phyloP scores from a whole-genome alignment of 345 rosid genomes.

The Gossypium turneri region DNA sequence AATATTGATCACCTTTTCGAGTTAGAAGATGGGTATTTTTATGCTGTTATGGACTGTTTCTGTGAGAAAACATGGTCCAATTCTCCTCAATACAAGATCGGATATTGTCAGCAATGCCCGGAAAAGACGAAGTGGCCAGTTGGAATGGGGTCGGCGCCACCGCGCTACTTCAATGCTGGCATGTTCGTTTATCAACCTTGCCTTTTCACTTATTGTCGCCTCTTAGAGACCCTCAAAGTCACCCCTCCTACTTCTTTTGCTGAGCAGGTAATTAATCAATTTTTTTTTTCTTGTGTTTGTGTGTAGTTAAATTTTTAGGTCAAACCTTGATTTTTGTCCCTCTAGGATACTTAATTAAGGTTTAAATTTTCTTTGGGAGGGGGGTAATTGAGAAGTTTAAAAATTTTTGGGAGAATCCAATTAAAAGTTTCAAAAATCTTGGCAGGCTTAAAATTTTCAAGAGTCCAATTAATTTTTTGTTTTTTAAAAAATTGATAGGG shows the following conservation, averaged over 20 bases:
- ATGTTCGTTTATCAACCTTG: slow-evolving; percentile 36
- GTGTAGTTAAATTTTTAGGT: not conserved
- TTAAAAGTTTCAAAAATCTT: too few species aligned
- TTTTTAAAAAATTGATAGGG: too few species aligned
- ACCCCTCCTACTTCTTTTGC: slow-evolving; percentile 49
- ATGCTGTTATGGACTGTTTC: slow-evolving; percentile 53
- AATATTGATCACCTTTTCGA: slow-evolving; percentile 65
- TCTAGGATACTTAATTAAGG: not conserved
- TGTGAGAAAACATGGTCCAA: slow-evolving; percentile 50
- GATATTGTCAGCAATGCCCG: slow-evolving; percentile 55
- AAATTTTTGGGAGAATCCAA: too few species aligned
- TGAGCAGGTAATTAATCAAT: slow-evolving; percentile 40
- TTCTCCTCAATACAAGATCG: slow-evolving; percentile 38
- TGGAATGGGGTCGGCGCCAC: slow-evolving; percentile 31
- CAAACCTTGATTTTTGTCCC: not conserved
- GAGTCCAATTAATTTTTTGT: too few species aligned
- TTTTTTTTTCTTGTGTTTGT: not conserved
- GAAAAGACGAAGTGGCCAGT: slow-evolving; percentile 37
- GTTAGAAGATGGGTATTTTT: slow-evolving; percentile 27
- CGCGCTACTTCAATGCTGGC: slow-evolving; percentile 36
- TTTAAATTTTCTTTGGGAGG: too few species aligned
- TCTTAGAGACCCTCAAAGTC: slow-evolving; percentile 29
- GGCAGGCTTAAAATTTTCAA: too few species aligned
- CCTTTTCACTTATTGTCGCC: slow-evolving; percentile 28
- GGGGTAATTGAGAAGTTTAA: too few species aligned